A percentile compares a stretch with the other conserved stretches of the same genome.
These are phyloP conservation scores for Protomyces arabidopsidicola DNA, from an alignment of 1,139 yeast genomes.

Conservation along the genomic window DNA sequence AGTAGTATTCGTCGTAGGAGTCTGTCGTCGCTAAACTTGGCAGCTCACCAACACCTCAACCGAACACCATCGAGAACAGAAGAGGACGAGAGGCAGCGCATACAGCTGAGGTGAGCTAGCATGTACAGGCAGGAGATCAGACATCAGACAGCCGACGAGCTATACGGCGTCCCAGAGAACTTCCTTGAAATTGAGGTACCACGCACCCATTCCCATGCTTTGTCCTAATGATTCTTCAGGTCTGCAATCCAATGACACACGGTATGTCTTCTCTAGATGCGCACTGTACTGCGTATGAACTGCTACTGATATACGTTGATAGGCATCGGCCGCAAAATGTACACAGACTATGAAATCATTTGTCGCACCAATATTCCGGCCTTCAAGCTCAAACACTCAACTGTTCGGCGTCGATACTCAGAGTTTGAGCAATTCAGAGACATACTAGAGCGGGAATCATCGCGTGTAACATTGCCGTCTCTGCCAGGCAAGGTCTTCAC, in stretches of 20 bases:
- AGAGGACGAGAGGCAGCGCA: no score
- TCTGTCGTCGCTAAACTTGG: no score
- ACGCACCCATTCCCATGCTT: not conserved
- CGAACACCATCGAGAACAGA: no score
- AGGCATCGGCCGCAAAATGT: constrained; percentile 50
- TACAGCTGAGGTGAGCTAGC: not conserved
- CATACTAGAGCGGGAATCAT: constrained; percentile 66
- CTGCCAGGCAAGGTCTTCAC: constrained; percentile 79
- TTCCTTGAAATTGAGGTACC: constrained; percentile 80
- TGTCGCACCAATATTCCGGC: constrained; percentile 72
- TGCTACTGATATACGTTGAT: not conserved
- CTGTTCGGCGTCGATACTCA: constrained; percentile 79
- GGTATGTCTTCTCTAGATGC: constrained; percentile 40
- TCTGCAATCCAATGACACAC: constrained; percentile 73
- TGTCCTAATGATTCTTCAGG: constrained; percentile 36
- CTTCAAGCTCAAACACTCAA: constrained; percentile 60
- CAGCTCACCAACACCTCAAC: no score
- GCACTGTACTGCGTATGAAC: not conserved
- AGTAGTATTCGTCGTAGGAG: no score
- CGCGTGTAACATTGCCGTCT: constrained; percentile 75
- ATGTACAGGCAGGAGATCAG: constrained; percentile 27
- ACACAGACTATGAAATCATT: constrained; percentile 85
- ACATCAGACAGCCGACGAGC: constrained; percentile 69
- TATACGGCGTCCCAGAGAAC: constrained; percentile 92
- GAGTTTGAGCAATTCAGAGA: constrained; percentile 82